Base-by-base conservation (phyloP, 1,284 basidiomycete species). In the Tilletiaria anomala region DNA sequence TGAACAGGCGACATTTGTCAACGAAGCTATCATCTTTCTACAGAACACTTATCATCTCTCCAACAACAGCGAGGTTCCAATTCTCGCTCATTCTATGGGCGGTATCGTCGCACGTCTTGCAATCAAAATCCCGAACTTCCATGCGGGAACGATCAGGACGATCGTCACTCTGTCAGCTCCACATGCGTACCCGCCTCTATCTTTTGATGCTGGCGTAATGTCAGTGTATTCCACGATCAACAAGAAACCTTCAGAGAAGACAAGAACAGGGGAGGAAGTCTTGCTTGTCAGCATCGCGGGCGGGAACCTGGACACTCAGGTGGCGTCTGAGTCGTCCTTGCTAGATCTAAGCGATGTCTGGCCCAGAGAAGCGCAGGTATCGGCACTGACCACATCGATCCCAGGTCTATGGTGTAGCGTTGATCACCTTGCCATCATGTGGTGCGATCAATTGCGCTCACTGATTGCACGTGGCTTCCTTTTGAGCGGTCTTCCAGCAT, bases 41-140 rank as follows among this genome's bases (percentile, higher is more conserved):
- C 75, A 87, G 22, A 77, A 77, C 0, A 70, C 77, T 20, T 96
- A 96, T 62, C 51, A 50, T 17, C 48, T 48, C 29, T 31, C 57
- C 50, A 37, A 57, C 37, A 26, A 58, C 51, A 46, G 48, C 5
- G 54, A 60, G 2, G 77, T 96, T 36, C 76, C 82, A 23, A 65
- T 97, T 43, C 71, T 96, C 55, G 91, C 82, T 0, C 91, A 97
- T 64, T 96, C 89, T 11, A 99, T 99, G 93, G 93, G 93, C n/a
- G 93, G 93, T 2, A 72, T 94, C 33, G 86, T 91, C 5, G 86
- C 85, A 5, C 78, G 73, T 2, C 63, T 73, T 21, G 51, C 78
- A 1, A 74, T 80, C 3, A 72, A 82, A 10, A 73, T 86, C 12
- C 76, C 78, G 2, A 59, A 65, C 24, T 58, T 68, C 41, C 40